These are phyloP conservation scores for Sambucus nigra DNA, from an alignment of 129 eudicot species.

Conservation along the genomic window DNA sequence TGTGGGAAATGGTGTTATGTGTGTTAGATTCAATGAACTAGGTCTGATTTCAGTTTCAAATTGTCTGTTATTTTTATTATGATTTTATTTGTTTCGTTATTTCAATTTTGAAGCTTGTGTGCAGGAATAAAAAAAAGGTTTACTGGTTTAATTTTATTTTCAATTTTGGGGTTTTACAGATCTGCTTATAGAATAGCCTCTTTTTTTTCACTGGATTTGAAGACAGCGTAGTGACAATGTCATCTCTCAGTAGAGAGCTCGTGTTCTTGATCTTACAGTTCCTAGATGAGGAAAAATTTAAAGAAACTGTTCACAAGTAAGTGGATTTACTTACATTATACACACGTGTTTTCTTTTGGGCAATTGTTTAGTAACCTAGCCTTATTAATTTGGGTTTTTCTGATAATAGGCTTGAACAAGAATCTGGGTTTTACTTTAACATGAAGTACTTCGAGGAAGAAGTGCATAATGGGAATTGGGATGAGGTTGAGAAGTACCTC, in stretches of 20 bases:
- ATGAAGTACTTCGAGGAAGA: constrained; percentile 94
- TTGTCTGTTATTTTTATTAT: not conserved
- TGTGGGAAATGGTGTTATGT: not conserved
- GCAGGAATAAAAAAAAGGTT: constrained; percentile 22
- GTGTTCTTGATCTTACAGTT: constrained; percentile 81
- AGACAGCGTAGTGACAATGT: constrained; percentile 41
- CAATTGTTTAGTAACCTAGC: not conserved
- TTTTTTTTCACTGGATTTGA: constrained; percentile 22
- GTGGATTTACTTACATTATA: constrained; percentile 18
- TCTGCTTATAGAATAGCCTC: constrained; percentile 33
- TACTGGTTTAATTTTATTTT: not conserved
- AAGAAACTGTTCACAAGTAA: constrained; percentile 88
- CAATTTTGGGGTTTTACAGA: constrained; percentile 43
- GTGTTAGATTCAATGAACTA: constrained; percentile 24
- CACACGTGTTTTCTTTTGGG: not conserved
- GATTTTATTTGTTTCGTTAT: constrained; percentile 1
- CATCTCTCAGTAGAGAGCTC: constrained; percentile 79
- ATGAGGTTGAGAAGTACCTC: constrained; percentile 77
- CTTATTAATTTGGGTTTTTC: not conserved
- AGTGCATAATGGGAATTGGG: constrained; percentile 81
- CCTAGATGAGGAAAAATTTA: constrained; percentile 84
- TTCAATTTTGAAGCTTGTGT: constrained; percentile 32
- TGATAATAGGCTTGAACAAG: constrained; percentile 44
- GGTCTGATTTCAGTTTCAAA: constrained; percentile 21
- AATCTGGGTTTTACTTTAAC: constrained; percentile 85